phyloP scores from a whole-genome alignment of 2,329 filamentous ascomycete species.

The Stemphylium vesicarium region DNA sequence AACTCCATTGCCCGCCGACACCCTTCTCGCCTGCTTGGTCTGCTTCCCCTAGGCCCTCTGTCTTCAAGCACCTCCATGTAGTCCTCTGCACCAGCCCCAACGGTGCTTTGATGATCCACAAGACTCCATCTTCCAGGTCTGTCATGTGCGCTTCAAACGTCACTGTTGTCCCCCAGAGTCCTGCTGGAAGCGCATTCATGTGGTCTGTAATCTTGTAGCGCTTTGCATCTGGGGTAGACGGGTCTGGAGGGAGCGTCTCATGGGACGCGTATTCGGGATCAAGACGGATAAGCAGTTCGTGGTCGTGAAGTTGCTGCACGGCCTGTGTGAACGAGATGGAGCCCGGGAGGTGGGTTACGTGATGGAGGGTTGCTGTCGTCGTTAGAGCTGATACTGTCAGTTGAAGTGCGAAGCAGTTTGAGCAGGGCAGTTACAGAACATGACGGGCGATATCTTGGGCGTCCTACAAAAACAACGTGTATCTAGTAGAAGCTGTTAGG shows the following conservation, averaged over 20 bases:
- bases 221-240: conserved; percentile 32
- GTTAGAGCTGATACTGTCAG: conserved; percentile 35
- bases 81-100: conserved; percentile 43
- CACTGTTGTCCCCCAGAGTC: conserved; percentile 47
- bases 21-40: conserved; percentile 16
- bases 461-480: neutral
- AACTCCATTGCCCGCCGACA: conserved; percentile 33
- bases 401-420: neutral
- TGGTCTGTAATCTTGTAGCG: conserved; percentile 48
- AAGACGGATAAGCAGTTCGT: conserved; percentile 46
- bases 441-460: conserved; percentile 7
- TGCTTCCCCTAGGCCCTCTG: conserved; percentile 20
- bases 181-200: conserved; percentile 45
- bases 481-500: neutral
- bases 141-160: conserved; percentile 45
- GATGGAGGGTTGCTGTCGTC: conserved; percentile 42
- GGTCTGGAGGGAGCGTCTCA: conserved; percentile 32
- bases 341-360: conserved; percentile 42
- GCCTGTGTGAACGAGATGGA: conserved; percentile 28
- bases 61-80: conserved; percentile 38
- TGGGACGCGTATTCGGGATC: conserved; percentile 47
- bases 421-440: conserved; percentile 37
- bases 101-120: conserved; percentile 46
- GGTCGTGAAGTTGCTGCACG: conserved; percentile 40
- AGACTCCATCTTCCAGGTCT: conserved; percentile 40